Evolutionary conservation across 2,329 filamentous ascomycete genomes (phyloP).

Genomic region (Xenoacremonium recifei): DNA sequence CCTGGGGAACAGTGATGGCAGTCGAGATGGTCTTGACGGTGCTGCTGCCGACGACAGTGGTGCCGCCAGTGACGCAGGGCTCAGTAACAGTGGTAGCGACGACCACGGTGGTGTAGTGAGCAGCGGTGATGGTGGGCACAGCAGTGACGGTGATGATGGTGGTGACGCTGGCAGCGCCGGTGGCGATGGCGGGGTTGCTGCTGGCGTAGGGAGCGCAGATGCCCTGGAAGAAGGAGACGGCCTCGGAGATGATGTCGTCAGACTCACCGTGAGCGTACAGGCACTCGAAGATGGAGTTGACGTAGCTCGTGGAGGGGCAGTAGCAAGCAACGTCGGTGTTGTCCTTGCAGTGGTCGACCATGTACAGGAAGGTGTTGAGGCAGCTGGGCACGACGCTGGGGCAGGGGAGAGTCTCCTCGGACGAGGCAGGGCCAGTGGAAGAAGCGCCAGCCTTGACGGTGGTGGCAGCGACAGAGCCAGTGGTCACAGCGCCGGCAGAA

Average conservation of each 20-base stretch:
- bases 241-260: constrained; percentile 64
- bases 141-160: constrained; percentile 56
- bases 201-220: constrained; percentile 78
- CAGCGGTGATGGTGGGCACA: constrained; percentile 49
- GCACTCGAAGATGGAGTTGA: constrained; percentile 77
- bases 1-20: constrained; percentile 51
- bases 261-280: constrained; percentile 72
- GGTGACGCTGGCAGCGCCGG: constrained; percentile 64
- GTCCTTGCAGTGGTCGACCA: constrained; percentile 67
- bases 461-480: constrained; percentile 14
- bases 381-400: constrained; percentile 80
- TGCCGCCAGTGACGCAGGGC: constrained; percentile 48
- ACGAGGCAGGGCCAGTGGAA: constrained; percentile 30
- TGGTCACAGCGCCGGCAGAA: constrained; percentile 15
- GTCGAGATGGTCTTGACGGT: constrained; percentile 51
- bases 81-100: constrained; percentile 47
- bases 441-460: constrained; percentile 5
- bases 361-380: constrained; percentile 85
- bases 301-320: constrained; percentile 77
- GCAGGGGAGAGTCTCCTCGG: constrained; percentile 48
- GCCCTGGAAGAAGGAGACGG: constrained; percentile 83
- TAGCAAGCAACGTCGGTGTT: constrained; percentile 84
- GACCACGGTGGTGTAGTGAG: constrained; percentile 51
- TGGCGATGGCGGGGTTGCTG: constrained; percentile 82
- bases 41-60: constrained; percentile 44